Base-by-base conservation (phyloP, 768 basidiomycete species). In the Harrya chromipes region DNA sequence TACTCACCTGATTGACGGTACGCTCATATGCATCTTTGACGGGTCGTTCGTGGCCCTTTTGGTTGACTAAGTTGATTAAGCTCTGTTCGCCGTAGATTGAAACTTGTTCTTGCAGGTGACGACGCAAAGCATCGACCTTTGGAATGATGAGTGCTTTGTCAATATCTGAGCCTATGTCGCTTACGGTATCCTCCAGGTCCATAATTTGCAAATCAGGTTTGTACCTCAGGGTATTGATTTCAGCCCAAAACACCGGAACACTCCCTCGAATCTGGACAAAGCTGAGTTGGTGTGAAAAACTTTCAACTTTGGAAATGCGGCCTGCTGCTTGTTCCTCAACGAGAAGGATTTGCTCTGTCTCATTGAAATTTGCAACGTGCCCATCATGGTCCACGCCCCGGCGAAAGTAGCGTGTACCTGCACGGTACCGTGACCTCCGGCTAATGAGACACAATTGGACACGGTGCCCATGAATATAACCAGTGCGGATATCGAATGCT, bases 141-240 rank as follows among this genome's bases (percentile, higher is more conserved):
- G 39, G 16, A 36, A 23, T 16, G 13, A 21, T 59, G 33, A 60
- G 47, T 9, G 26, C 33, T 20, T 29, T n/a, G 23, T 46, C 44
- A 12, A 5, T 35, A 33, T 40, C 33, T 46, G 21, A 39, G 40
- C 12, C 43, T 19, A n/a, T 46, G 7, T 12, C 29, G 70, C 83
- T 57, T 58, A 94, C 94, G 23, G 94, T 89, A 53, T 91, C 84
- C 45, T 84, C 82, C 35, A 90, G 68, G 44, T 97, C 93, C 95
- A 99, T 98, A 49, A 98, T 79, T 69, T 93, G 91, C 50, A 99
- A 70, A 70, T 98, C 97, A 9, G 97, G 97, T 61, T 92, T 95
- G 67, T 98, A 99, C 58, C 94, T 78, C 57, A 99, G 64, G 37
- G 90, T 98, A 69, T 92, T 98, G 63, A 99, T 74, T 68, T 99